A percentile compares a stretch with the other conserved stretches of the same genome.
Conservation (phyloP, 2,329 filamentous ascomycete species). For the Madurella fahalii region DNA sequence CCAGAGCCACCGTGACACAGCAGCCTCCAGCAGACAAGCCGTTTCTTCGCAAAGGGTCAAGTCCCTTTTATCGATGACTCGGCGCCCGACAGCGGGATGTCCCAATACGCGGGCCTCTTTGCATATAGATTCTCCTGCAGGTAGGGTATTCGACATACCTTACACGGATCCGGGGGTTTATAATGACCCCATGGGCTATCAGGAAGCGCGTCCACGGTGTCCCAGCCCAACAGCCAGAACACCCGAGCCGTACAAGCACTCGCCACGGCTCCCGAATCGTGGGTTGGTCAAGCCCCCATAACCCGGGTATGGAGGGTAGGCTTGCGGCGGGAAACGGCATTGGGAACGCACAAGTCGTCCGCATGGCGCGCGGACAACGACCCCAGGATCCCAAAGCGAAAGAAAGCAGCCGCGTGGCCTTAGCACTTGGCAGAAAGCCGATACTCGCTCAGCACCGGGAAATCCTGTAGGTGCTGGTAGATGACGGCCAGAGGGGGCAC, state of each 20-base stretch:
- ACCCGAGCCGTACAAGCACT: neutral
- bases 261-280: neutral
- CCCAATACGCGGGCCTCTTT: too few species aligned
- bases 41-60: neutral
- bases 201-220: neutral
- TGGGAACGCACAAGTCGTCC: neutral
- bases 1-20: conserved; percentile 21
- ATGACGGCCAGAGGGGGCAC: conserved; percentile 16
- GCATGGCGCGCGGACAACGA: neutral
- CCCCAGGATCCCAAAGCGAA: neutral
- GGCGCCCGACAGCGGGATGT: neutral
- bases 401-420: conserved; percentile 3
- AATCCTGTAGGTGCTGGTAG: conserved; percentile 3
- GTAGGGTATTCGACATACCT: too few species aligned
- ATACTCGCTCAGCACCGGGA: neutral
- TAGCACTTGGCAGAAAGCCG: neutral
- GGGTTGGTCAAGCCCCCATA: neutral
- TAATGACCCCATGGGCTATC: too few species aligned
- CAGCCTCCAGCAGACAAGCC: conserved; percentile 10
- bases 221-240: neutral
- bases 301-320: neutral
- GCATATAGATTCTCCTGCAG: too few species aligned
- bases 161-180: too few species aligned
- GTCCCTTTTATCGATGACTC: neutral
- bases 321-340: neutral